These are phyloP conservation scores for Stagonosporopsis vannaccii DNA, from an alignment of 2,329 filamentous ascomycete species.

Conservation along the genomic window DNA sequence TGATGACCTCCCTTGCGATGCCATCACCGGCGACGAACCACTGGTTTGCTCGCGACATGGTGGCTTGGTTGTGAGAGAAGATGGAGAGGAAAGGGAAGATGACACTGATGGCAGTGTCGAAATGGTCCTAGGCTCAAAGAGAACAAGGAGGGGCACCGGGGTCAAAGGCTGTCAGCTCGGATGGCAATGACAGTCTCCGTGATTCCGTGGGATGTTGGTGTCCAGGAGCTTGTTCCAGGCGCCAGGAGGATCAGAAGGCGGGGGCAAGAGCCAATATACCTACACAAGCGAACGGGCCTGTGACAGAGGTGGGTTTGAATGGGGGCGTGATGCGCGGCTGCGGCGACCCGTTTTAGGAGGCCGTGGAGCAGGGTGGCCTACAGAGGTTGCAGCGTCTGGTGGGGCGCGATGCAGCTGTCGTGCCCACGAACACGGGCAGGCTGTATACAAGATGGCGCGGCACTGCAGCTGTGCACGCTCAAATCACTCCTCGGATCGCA, in stretches of 20 bases:
- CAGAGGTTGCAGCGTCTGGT: constrained; percentile 27
- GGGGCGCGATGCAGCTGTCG: constrained; percentile 23
- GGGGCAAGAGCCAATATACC: constrained; percentile 48
- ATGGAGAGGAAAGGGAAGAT: constrained; percentile 40
- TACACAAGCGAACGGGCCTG: constrained; percentile 41
- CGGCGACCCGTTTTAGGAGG: constrained; percentile 38
- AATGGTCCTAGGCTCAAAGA: constrained; percentile 42
- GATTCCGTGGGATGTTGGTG: constrained; percentile 16
- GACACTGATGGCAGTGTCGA: constrained; percentile 48
- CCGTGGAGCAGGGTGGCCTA: constrained; percentile 27
- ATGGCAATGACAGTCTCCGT: constrained; percentile 34
- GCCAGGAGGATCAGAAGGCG: constrained; percentile 41
- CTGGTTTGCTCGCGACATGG: constrained; percentile 51
- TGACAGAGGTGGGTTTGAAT: constrained; percentile 21
- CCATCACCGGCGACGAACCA: constrained; percentile 60
- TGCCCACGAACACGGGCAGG: constrained; percentile 31
- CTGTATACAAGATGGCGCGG: constrained; percentile 29
- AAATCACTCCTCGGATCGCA: not conserved
- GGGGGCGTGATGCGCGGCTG: constrained; percentile 39
- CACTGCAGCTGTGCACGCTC: constrained; percentile 24
- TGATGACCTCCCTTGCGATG: constrained; percentile 61
- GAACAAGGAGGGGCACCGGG: constrained; percentile 41
- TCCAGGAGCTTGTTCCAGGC: constrained; percentile 33
- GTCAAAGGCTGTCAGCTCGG: constrained; percentile 40
- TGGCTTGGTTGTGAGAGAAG: constrained; percentile 30